These are phyloP conservation scores for Ceratocystis lukuohia DNA, from an alignment of 2,329 filamentous ascomycete species.

Conservation along the genomic window DNA sequence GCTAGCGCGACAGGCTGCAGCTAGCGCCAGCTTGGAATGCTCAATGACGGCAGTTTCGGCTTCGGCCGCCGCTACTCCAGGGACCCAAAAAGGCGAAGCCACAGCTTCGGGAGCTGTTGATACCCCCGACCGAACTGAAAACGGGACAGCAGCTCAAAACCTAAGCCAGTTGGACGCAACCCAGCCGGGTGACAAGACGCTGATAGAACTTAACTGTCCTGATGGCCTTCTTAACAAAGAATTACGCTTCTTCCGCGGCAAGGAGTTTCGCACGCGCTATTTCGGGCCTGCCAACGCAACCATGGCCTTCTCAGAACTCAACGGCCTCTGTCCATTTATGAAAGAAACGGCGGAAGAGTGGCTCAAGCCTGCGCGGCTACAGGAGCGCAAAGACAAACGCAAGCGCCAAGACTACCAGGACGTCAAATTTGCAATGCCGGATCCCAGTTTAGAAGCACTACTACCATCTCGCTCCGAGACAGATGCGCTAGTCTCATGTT, in stretches of 20 bases:
- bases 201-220: conserved; percentile 30
- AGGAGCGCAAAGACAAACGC: conserved; percentile 42
- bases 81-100: conserved; percentile 33
- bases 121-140: neutral
- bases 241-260: conserved; percentile 44
- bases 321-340: conserved; percentile 47
- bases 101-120: conserved; percentile 24
- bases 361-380: conserved; percentile 44
- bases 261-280: conserved; percentile 47
- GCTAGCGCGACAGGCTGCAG: conserved; percentile 32
- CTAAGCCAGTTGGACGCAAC: conserved; percentile 24
- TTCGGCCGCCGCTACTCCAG: conserved; percentile 20
- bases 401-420: conserved; percentile 41
- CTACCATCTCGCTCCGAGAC: conserved; percentile 36
- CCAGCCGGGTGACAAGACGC: conserved; percentile 26
- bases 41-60: conserved; percentile 31
- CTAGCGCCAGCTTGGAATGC: conserved; percentile 30
- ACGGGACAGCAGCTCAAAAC: conserved; percentile 1
- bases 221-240: conserved; percentile 32
- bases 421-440: conserved; percentile 34
- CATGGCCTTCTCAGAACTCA: conserved; percentile 46
- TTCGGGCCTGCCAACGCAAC: conserved; percentile 48
- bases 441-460: conserved; percentile 38
- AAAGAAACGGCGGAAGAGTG: conserved; percentile 49
- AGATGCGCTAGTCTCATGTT: conserved; percentile 37